Evolutionary conservation across 495 filamentous ascomycete species (phyloP), one percentile per base, ranked within the genome.

Genomic region (Margaritispora aquatica): DNA sequence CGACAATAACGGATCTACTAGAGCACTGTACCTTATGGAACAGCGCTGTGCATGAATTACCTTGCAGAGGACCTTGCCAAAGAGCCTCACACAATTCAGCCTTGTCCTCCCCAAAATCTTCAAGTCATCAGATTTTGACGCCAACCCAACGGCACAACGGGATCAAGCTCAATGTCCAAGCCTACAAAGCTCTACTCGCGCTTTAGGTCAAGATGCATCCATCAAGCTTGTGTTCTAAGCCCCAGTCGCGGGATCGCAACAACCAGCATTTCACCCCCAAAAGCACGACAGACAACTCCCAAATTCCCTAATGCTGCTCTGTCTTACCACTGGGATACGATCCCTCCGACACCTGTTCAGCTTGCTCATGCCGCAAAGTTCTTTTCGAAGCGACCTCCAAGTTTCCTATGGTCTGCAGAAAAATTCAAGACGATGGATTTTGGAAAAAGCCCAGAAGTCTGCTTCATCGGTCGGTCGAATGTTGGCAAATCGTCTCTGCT

Each of bases 401-500:
- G 74, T 10, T 86, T 93, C 68, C 74, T 92, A 34, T 92, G 86
- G 77, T 84, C 83, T 20, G 82, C 86, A 3, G 73, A 76, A 38
- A 82, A 85, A 61, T 96, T 96, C 67, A 85, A 86, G 61, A 75
- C 80, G n/a, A 80, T 88, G 21, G 76, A 74, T 38, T 72, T 73
- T 59, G 82, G 82, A 48, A 68, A 74, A 55, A 73, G 80, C 15
- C 85, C 85, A 47, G 86, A 90, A 66, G 69, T 85, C 51, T 78
- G 77, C 63, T 66, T 83, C 20, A 63, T 82, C 0, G 94, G 94
- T 48, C 84, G 91, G 46, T 92, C 87, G 29, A 97, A 98, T 70
- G 92, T 95, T 24, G 94, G 92, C 36, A 98, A 98, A 70, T 92
- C 88, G 27, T 88, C 84, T 8, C 76, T 97, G 23, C 74, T 97